Evolutionary conservation across 495 filamentous ascomycete species (phyloP).

Genomic region (Penicillium coprophilum): DNA sequence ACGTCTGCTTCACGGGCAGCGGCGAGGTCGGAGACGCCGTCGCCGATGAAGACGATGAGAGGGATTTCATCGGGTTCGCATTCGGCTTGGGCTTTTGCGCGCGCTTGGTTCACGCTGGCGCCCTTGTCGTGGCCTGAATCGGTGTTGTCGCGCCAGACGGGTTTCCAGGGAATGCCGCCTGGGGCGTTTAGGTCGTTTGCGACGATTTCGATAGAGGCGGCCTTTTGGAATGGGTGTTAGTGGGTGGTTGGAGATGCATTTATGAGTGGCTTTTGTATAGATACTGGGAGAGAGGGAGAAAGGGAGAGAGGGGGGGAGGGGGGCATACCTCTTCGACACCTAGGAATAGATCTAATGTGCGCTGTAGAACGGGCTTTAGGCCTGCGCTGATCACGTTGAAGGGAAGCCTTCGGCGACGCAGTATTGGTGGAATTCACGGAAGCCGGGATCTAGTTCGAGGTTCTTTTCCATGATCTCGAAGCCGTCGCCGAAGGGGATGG

Average conservation of each 20-base stretch:
- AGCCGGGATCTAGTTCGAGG: conserved; percentile 66
- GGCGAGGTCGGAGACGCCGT: conserved; percentile 73
- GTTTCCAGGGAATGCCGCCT: conserved; percentile 64
- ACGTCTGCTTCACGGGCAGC: conserved; percentile 74
- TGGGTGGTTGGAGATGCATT: too few relatives aligned
- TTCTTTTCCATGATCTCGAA: conserved; percentile 66
- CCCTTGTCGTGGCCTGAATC: conserved; percentile 73
- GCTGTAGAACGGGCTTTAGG: conserved; percentile 62
- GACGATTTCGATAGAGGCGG: conserved; percentile 64
- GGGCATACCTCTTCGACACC: conserved; percentile 55
- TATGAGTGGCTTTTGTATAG: too few relatives aligned
- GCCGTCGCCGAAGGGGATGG: conserved; percentile 70
- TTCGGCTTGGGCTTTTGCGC: conserved; percentile 50
- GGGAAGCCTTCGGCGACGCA: conserved; percentile 62
- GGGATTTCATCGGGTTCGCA: conserved; percentile 63
- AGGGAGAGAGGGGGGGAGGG: too few relatives aligned
- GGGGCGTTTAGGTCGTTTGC: conserved; percentile 67
- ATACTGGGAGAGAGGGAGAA: too few relatives aligned
- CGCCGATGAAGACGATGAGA: conserved; percentile 73
- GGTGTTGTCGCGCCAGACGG: conserved; percentile 67
- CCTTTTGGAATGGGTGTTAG: conserved; percentile 18
- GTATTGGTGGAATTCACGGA: conserved; percentile 65
- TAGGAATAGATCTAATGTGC: conserved; percentile 63
- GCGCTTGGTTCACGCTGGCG: conserved; percentile 60
- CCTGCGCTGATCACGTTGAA: conserved; percentile 76